Conservation (phyloP, 2,329 filamentous ascomycete species). For the Aspergillus pseudoviridinutans region DNA sequence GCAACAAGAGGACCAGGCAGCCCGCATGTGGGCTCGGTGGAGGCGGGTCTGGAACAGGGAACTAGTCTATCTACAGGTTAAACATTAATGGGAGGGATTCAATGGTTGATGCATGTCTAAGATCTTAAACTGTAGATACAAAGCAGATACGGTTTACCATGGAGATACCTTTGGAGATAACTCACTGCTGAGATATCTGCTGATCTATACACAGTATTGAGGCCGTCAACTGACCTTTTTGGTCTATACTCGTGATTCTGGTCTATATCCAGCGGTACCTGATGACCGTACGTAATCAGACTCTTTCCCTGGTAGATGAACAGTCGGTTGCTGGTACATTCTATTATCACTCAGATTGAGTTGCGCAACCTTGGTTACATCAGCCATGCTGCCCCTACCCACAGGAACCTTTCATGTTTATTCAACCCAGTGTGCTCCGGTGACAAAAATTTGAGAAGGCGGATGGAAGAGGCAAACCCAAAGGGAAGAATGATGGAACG, state of each 20-base stretch:
- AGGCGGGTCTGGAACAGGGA: not conserved
- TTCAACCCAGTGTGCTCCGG: not conserved
- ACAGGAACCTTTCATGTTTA: not conserved
- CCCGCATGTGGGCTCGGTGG: not conserved
- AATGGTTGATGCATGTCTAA: too few relatives aligned
- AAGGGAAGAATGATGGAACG: not conserved
- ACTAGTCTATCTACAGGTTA: not conserved
- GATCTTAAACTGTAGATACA: not conserved
- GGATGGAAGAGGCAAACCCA: not conserved
- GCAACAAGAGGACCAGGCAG: not conserved
- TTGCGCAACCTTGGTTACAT: not conserved
- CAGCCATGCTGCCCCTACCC: not conserved
- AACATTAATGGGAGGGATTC: not conserved
- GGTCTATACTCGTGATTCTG: not conserved
- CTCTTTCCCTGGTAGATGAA: not conserved
- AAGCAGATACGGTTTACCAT: not conserved
- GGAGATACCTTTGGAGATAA: not conserved
- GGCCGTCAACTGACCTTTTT: not conserved
- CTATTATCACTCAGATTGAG: not conserved
- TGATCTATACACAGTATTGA: not conserved
- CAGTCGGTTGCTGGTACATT: not conserved
- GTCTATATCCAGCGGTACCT: not conserved
- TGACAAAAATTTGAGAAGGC: too few relatives aligned
- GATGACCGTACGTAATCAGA: not conserved
- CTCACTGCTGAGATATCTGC: not conserved